Percentiles rank a stretch among this genome's conserved stretches.
Evolutionary conservation across 176 grass and related monocot genomes (phyloP).

Genomic region (Pharus latifolius): DNA sequence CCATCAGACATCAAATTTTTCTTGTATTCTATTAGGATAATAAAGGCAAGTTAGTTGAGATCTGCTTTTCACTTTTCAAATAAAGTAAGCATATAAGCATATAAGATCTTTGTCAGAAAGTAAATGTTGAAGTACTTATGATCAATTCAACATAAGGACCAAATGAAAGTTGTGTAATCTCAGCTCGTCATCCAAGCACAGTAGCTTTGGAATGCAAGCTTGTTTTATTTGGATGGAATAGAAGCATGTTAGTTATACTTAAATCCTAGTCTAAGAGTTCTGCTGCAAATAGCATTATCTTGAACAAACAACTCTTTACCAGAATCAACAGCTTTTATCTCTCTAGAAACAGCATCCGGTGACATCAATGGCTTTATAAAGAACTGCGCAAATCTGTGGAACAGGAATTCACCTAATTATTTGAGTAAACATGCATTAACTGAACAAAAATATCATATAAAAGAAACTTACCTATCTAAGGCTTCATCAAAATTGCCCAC

Average conservation of each 20-base stretch:
- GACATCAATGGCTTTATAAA: slow-evolving; percentile 97
- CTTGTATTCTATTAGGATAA: slow-evolving; percentile 63
- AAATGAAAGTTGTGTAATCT: not conserved
- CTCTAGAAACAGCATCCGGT: slow-evolving; percentile 82
- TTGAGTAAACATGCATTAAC: not conserved
- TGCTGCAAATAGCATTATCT: slow-evolving; percentile 5
- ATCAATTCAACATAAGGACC: no score
- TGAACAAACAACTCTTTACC: slow-evolving; percentile 35
- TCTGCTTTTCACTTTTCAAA: not conserved
- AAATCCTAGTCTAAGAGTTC: no score
- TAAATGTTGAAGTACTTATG: not conserved
- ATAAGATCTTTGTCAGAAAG: no score
- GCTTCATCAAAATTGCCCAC: slow-evolving; percentile 74
- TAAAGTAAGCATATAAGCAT: no score
- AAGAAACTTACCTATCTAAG: slow-evolving; percentile 64
- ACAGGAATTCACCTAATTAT: slow-evolving; percentile 5
- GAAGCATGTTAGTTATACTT: not conserved
- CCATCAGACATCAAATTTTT: slow-evolving; percentile 80
- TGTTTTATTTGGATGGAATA: not conserved
- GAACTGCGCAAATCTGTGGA: slow-evolving; percentile 84
- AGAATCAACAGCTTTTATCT: slow-evolving; percentile 98
- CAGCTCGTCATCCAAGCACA: not conserved
- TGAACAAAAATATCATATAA: not conserved
- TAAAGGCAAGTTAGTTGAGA: not conserved
- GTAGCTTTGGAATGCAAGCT: not conserved